Conservation (phyloP, 768 basidiomycete species). For the Hortiboletus flavorubellus region DNA sequence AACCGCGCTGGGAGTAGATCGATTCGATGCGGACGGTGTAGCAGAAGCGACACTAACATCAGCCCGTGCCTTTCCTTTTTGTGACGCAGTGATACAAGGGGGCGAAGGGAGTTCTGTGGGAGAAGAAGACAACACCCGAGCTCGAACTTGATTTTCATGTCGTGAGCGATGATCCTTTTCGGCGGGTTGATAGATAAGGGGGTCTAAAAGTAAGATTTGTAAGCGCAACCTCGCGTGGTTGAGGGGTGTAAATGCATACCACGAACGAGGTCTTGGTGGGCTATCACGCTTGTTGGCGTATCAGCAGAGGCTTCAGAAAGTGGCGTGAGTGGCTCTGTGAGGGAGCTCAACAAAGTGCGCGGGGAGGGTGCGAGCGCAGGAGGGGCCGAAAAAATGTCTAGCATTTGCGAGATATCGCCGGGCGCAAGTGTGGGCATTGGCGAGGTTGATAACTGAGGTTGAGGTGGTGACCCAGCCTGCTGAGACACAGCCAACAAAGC, state of each 20-base stretch:
- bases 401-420: background rate
- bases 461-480: background rate
- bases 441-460: background rate
- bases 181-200: background rate
- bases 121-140: background rate
- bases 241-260: slow-evolving; percentile 8
- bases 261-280: background rate
- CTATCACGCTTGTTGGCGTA: background rate
- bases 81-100: background rate
- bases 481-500: slow-evolving; percentile 30
- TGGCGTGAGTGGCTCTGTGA: slow-evolving; percentile 27
- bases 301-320: slow-evolving; percentile 16
- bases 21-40: background rate
- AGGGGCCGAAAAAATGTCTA: slow-evolving; percentile 6
- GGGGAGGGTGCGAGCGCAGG: slow-evolving; percentile 28
- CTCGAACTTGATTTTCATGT: background rate
- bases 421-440: background rate
- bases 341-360: slow-evolving; percentile 32
- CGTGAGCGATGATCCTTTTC: background rate
- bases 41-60: background rate
- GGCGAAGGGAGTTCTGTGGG: background rate
- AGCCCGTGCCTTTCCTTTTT: slow-evolving; percentile 21
- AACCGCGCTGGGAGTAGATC: background rate
- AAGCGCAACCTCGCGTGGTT: background rate
- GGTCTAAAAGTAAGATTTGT: slow-evolving; percentile 10